A percentile compares a stretch with the other conserved stretches of the same genome.
Conservation (phyloP, 73 alveolate species). For the Vitrella brassicaformis region DNA sequence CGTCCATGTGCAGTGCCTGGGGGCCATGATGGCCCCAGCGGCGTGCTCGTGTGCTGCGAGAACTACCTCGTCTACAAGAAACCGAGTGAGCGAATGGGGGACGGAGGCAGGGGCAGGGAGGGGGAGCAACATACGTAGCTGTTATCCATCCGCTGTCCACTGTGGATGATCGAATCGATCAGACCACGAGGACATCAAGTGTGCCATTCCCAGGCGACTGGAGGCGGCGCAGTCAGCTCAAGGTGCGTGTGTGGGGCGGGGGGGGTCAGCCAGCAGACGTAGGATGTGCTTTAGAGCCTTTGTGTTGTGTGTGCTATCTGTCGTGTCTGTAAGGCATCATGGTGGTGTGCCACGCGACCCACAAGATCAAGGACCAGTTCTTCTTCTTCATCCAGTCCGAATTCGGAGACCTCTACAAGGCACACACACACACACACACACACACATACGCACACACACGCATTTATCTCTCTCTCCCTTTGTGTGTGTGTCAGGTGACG, state of each 20-base stretch:
- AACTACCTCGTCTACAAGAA: slow-evolving; percentile 56
- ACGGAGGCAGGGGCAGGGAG: too few species aligned
- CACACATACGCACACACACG: too few species aligned
- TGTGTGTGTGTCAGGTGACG: slow-evolving; percentile 3
- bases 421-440: slow-evolving; percentile 30
- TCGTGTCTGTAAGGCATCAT: too few species aligned
- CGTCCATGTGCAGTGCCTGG: slow-evolving; percentile 64
- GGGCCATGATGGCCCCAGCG: slow-evolving; percentile 93
- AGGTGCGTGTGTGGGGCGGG: too few species aligned
- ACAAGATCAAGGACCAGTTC: slow-evolving; percentile 58
- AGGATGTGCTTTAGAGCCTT: too few species aligned
- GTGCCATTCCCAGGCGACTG: slow-evolving; percentile 60
- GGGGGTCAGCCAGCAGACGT: too few species aligned
- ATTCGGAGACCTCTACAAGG: slow-evolving; percentile 90
- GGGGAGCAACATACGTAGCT: too few species aligned
- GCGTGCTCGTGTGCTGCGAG: slow-evolving; percentile 63
- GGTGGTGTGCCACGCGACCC: slow-evolving; percentile 46
- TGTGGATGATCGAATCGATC: too few species aligned
- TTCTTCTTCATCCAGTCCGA: slow-evolving; percentile 86
- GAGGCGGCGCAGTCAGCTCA: slow-evolving; percentile 46
- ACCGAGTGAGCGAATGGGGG: too few species aligned
- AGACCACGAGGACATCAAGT: slow-evolving; percentile 56
- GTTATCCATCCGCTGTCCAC: too few species aligned
- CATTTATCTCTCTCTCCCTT: background rate
- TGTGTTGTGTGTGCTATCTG: too few species aligned